Percentiles rank a stretch among this genome's conserved stretches.
Evolutionary conservation across 176 grass and related monocot genomes (phyloP).

Genomic region (Avena eriantha): DNA sequence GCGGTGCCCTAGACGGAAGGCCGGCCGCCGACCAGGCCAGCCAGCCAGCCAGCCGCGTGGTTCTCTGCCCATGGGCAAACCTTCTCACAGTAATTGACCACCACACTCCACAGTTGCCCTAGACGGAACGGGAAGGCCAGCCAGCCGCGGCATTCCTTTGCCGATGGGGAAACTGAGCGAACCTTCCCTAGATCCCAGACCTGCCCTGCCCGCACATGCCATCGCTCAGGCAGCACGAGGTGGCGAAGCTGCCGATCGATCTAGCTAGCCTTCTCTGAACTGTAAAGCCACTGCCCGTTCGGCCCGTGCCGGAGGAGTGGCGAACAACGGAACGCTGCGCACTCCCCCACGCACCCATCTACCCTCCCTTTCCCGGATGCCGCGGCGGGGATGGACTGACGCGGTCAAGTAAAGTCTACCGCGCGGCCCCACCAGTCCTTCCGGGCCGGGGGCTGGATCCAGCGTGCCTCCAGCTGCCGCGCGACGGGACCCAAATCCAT

Average conservation of each 20-base stretch:
- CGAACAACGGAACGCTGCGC: conserved; percentile 10
- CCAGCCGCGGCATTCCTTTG: too few species aligned
- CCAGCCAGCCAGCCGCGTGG: too few species aligned
- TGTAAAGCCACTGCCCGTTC: conserved; percentile 43
- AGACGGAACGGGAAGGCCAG: too few species aligned
- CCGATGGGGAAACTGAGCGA: too few species aligned
- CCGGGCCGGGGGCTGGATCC: conserved; percentile 29
- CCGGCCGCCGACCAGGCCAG: too few species aligned
- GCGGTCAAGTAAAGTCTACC: conserved; percentile 37
- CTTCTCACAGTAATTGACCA: too few species aligned
- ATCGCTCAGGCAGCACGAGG: too few species aligned
- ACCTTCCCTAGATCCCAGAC: too few species aligned
- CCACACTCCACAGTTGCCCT: too few species aligned
- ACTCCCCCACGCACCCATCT: not conserved
- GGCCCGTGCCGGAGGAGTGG: not conserved
- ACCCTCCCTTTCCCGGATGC: conserved; percentile 29
- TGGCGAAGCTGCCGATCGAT: not conserved
- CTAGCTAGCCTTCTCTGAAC: conserved; percentile 2
- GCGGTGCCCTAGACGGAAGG: too few species aligned
- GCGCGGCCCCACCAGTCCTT: not conserved
- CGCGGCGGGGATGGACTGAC: not conserved
- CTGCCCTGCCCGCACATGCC: too few species aligned
- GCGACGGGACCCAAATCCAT: not conserved
- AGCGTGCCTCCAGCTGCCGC: conserved; percentile 44
- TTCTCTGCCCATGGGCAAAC: too few species aligned